Evolutionary conservation across 208 protist species (phyloP).

Genomic region (Blastocrithidia nonstop): DNA sequence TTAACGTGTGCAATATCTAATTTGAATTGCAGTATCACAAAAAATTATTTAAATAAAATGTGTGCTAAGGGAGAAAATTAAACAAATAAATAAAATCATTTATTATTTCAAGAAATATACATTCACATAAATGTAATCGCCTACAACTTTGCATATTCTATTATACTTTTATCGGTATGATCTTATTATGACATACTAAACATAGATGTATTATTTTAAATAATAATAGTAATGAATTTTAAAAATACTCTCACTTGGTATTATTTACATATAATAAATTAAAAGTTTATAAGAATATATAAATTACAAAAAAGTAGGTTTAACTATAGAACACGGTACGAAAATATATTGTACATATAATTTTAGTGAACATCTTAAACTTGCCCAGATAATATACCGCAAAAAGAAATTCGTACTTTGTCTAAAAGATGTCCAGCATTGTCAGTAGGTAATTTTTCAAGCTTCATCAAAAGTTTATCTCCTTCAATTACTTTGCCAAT

Average conservation of each 20-base stretch:
- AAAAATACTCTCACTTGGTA: background rate
- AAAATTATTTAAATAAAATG: too few species aligned
- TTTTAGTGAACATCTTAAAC: background rate
- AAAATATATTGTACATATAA: background rate
- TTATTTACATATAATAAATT: too few species aligned
- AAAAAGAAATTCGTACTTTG: constrained; percentile 46
- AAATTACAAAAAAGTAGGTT: background rate
- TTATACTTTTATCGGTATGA: too few species aligned
- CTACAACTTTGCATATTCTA: too few species aligned
- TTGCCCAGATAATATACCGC: constrained; percentile 10
- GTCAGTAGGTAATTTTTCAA: constrained; percentile 54
- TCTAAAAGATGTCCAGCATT: constrained; percentile 30
- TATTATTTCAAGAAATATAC: too few species aligned
- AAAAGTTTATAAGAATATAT: background rate
- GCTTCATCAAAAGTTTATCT: constrained; percentile 39
- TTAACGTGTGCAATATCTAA: too few species aligned
- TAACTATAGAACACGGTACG: background rate
- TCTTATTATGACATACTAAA: too few species aligned
- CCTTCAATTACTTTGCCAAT: constrained; percentile 88
- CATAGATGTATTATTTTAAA: background rate
- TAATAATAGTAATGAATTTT: background rate
- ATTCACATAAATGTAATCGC: too few species aligned
- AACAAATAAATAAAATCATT: too few species aligned
- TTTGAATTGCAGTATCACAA: too few species aligned
- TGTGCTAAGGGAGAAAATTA: too few species aligned